Conservation (phyloP, 2,329 filamentous ascomycete species). For the Neonectria coccinea region DNA sequence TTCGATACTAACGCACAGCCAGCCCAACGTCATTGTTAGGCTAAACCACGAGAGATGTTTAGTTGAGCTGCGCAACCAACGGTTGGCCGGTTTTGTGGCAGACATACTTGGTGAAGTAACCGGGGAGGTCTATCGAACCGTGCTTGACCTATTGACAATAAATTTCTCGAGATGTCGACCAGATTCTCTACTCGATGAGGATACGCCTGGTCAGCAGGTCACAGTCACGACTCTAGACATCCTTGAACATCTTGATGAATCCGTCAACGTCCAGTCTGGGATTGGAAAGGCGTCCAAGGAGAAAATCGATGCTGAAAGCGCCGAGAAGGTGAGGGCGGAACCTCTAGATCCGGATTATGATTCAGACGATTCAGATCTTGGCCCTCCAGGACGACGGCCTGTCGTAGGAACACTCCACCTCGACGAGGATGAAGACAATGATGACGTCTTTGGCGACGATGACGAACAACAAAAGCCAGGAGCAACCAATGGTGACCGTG, state of each 20-base stretch:
- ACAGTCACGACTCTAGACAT: constrained; percentile 67
- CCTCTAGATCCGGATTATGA: constrained; percentile 51
- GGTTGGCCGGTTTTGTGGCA: constrained; percentile 78
- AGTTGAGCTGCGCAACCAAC: constrained; percentile 83
- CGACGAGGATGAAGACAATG: constrained; percentile 53
- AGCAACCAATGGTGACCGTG: constrained; percentile 50
- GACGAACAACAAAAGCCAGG: constrained; percentile 30
- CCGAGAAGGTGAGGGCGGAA: constrained; percentile 61
- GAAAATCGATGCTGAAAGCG: constrained; percentile 59
- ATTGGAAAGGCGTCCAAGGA: constrained; percentile 66
- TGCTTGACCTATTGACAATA: constrained; percentile 77
- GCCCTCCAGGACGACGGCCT: constrained; percentile 34
- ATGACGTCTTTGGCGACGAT: constrained; percentile 51
- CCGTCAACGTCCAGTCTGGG: constrained; percentile 65
- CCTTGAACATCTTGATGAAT: constrained; percentile 64
- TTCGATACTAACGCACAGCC: constrained; percentile 45
- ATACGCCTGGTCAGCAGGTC: constrained; percentile 46
- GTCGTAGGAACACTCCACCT: constrained; percentile 34
- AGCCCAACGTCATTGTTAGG: constrained; percentile 80
- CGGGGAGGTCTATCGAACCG: constrained; percentile 79
- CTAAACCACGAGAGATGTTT: constrained; percentile 88
- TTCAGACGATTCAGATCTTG: constrained; percentile 52
- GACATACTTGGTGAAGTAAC: constrained; percentile 79
- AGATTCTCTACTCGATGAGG: constrained; percentile 58
- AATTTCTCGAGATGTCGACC: constrained; percentile 75